These are phyloP conservation scores for Wickerhamomyces pijperi DNA, from an alignment of 805 yeast genomes.

Conservation along the genomic window DNA sequence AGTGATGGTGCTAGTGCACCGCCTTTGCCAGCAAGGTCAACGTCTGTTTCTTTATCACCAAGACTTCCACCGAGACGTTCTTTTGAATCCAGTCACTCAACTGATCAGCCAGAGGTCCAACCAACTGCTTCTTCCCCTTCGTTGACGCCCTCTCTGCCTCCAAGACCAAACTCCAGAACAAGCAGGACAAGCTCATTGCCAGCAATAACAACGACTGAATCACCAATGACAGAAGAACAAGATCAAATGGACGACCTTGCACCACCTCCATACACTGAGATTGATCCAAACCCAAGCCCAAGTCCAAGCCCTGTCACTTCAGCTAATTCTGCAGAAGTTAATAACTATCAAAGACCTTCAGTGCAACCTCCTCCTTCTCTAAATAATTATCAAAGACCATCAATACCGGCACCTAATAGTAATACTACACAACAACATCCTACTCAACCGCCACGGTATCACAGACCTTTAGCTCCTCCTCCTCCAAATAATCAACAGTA, in stretches of 20 bases:
- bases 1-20: no score
- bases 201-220: not conserved
- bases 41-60: not conserved
- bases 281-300: conserved; percentile 14
- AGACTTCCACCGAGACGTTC: not conserved
- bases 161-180: not conserved
- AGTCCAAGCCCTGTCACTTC: conserved; percentile 1
- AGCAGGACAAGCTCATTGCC: not conserved
- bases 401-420: not conserved
- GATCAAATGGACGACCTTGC: conserved; percentile 1
- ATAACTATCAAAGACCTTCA: conserved; percentile 2
- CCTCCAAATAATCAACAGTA: not conserved
- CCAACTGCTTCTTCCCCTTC: conserved; percentile 2
- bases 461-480: not conserved
- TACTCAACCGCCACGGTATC: conserved; percentile 1
- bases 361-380: conserved; percentile 1
- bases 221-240: not conserved
- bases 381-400: conserved; percentile 2
- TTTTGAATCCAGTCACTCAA: no score
- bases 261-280: conserved; percentile 27
- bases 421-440: conserved; percentile 5
- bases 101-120: no score
- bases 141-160: not conserved
- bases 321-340: conserved; percentile 1
- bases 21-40: not conserved